A percentile compares a stretch with the other conserved stretches of the same genome.
Conservation (phyloP, 345 rosid species). For the Aquilaria sinensis region DNA sequence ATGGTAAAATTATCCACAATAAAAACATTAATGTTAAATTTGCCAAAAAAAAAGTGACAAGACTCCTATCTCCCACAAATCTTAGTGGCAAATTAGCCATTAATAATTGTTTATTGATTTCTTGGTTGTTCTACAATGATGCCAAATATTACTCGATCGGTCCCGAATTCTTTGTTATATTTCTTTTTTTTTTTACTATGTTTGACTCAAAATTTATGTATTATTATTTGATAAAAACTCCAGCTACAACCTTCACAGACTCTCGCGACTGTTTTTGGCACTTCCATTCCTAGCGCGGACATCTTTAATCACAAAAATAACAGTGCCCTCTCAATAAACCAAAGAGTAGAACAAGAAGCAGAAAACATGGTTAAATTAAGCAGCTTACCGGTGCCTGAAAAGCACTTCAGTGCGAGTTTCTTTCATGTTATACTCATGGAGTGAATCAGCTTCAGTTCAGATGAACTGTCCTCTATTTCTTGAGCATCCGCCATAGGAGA, state of each 20-base stretch:
- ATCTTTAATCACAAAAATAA: background rate
- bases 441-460: conserved; percentile 13
- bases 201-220: too few species aligned
- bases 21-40: too few species aligned
- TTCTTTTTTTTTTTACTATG: too few species aligned
- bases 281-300: conserved; percentile 22
- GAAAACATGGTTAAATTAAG: background rate
- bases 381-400: conserved; percentile 49
- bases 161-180: too few species aligned
- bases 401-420: conserved; percentile 62
- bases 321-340: background rate
- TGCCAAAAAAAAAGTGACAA: too few species aligned
- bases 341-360: background rate
- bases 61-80: too few species aligned
- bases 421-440: conserved; percentile 15
- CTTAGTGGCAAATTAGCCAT: too few species aligned
- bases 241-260: conserved; percentile 81
- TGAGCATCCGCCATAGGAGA: conserved; percentile 28
- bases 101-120: too few species aligned
- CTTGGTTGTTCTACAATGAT: too few species aligned
- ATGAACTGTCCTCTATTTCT: conserved; percentile 17
- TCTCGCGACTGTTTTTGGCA: conserved; percentile 52
- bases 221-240: conserved; percentile 25
- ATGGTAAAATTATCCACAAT: too few species aligned
- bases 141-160: too few species aligned